Evolutionary conservation across 805 yeast species (phyloP).

Genomic region (Kurtzmaniella fragi): DNA sequence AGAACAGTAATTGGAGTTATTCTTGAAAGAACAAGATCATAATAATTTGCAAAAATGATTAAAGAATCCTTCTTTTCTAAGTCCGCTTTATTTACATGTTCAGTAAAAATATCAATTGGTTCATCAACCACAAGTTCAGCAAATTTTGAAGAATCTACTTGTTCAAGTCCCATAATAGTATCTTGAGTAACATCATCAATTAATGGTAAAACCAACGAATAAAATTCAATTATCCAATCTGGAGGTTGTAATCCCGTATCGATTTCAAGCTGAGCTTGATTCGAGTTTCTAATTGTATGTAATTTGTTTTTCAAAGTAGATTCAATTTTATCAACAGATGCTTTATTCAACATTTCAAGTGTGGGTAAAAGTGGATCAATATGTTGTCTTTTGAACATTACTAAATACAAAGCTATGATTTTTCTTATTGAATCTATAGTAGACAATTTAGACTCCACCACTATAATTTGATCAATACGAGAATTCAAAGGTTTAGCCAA

Average conservation of each 20-base stretch:
- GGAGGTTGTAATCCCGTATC: constrained; percentile 70
- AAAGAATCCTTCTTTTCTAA: constrained; percentile 26
- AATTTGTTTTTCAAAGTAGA: constrained; percentile 23
- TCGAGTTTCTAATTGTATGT: constrained; percentile 27
- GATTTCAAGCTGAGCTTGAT: constrained; percentile 35
- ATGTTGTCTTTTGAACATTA: constrained; percentile 56
- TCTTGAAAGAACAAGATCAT: constrained; percentile 54
- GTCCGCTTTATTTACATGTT: constrained; percentile 23
- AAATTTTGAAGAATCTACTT: constrained; percentile 30
- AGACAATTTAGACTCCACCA: constrained; percentile 56
- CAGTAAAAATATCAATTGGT: constrained; percentile 38
- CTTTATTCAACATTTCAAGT: constrained; percentile 17
- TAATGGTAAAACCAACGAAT: constrained; percentile 54
- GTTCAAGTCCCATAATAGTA: constrained; percentile 39
- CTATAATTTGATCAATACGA: constrained; percentile 62
- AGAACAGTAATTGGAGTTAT: constrained; percentile 44
- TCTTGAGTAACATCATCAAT: constrained; percentile 38
- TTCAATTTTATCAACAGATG: constrained; percentile 22
- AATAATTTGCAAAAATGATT: constrained; percentile 52
- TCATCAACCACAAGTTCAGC: constrained; percentile 40
- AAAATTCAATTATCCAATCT: constrained; percentile 72
- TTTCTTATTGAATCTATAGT: constrained; percentile 55
- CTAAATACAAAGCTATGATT: constrained; percentile 59
- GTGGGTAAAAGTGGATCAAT: constrained; percentile 17
- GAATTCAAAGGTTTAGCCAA: constrained; percentile 58